These are phyloP conservation scores for Pelargonium citronellum DNA, from an alignment of 441 rosid species.

Conservation along the genomic window DNA sequence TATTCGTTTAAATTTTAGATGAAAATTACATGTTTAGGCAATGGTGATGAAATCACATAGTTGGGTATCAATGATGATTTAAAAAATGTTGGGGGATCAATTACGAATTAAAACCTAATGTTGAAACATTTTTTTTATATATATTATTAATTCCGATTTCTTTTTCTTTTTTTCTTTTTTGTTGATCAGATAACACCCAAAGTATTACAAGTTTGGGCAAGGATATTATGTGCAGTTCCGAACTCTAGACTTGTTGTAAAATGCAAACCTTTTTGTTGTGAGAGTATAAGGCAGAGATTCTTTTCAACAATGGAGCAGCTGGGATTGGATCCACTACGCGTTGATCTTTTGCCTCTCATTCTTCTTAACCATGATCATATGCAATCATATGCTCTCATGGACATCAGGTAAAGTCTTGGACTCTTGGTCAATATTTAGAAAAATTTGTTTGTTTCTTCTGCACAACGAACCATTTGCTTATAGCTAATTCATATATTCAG, in stretches of 20 bases:
- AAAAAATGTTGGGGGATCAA: too few species aligned
- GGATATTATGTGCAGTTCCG: constrained; percentile 94
- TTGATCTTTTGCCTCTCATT: constrained; percentile 93
- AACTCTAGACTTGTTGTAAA: constrained; percentile 94
- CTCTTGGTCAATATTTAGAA: background rate
- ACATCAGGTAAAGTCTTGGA: constrained; percentile 62
- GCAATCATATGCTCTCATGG: constrained; percentile 99
- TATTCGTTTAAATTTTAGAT: too few species aligned
- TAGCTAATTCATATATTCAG: too few species aligned
- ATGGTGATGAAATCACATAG: too few species aligned
- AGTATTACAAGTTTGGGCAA: constrained; percentile 96
- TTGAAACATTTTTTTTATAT: too few species aligned
- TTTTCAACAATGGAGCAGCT: constrained; percentile 80
- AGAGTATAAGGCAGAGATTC: constrained; percentile 84
- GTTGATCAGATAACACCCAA: constrained; percentile 75
- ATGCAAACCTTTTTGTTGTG: constrained; percentile 98
- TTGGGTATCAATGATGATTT: too few species aligned
- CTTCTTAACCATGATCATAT: constrained; percentile 95
- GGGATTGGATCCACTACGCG: constrained; percentile 88
- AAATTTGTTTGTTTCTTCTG: background rate
- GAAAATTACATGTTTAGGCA: too few species aligned
- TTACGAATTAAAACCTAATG: background rate
- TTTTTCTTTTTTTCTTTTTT: background rate
- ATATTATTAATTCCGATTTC: too few species aligned
- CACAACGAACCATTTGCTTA: background rate